phyloP scores from a whole-genome alignment of 2,329 filamentous ascomycete species.

The Pseudopithomyces chartarum region DNA sequence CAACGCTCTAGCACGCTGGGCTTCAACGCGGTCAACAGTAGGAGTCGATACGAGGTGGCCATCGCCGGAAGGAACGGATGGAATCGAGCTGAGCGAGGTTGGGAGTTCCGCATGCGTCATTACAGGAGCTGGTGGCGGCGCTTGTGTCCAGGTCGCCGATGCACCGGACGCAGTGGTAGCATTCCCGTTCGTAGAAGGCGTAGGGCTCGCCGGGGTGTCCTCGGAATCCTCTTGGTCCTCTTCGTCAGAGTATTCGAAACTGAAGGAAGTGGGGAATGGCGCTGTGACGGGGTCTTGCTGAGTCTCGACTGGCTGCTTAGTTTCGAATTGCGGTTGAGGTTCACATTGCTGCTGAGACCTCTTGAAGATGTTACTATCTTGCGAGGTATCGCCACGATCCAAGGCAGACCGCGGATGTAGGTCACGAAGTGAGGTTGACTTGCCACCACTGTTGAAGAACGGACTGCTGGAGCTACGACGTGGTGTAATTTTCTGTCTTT shows the following conservation, averaged over 20 bases:
- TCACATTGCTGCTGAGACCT: slow-evolving; percentile 25
- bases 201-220: slow-evolving; percentile 19
- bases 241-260: slow-evolving; percentile 25
- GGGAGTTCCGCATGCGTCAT: slow-evolving; percentile 42
- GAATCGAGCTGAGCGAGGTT: slow-evolving; percentile 6
- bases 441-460: slow-evolving; percentile 28
- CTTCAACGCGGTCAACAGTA: slow-evolving; percentile 29
- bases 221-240: slow-evolving; percentile 16
- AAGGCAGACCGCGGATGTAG: slow-evolving; percentile 36
- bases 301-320: too few relatives aligned
- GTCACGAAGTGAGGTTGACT: slow-evolving; percentile 27
- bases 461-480: slow-evolving; percentile 13
- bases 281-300: slow-evolving; percentile 15
- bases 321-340: too few relatives aligned
- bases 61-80: slow-evolving; percentile 4
- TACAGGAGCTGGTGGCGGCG: slow-evolving; percentile 41
- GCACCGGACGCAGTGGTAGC: slow-evolving; percentile 4
- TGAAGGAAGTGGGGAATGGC: slow-evolving; percentile 19
- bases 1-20: slow-evolving; percentile 34
- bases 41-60: slow-evolving; percentile 6
- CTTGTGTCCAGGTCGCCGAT: slow-evolving; percentile 36
- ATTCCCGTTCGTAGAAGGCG: background rate
- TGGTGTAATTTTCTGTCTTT: slow-evolving; percentile 25
- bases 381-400: slow-evolving; percentile 18
- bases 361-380: slow-evolving; percentile 35